phyloP scores from a whole-genome alignment of 805 yeast genomes.

The Ogataea salicorniae region DNA sequence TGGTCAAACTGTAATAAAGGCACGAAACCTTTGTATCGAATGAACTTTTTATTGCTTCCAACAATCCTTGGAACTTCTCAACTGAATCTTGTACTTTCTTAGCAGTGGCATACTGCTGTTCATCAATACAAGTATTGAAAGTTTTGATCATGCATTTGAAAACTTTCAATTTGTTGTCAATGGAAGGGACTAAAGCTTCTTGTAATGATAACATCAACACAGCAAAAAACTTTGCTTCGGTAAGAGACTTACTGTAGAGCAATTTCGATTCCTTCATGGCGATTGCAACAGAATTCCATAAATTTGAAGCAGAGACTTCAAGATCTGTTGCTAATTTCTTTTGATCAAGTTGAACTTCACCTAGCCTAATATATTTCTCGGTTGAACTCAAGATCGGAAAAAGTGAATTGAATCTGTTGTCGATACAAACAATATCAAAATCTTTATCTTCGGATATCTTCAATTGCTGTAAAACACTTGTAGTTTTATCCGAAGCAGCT shows the following conservation, averaged over 20 bases:
- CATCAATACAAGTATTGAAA: conserved; percentile 28
- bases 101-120: conserved; percentile 12
- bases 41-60: conserved; percentile 15
- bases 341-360: not conserved
- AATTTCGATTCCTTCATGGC: conserved; percentile 18
- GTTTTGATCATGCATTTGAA: conserved; percentile 29
- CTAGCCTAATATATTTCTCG: conserved; percentile 7
- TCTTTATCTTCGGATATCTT: conserved; percentile 7
- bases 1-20: conserved; percentile 4
- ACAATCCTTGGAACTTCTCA: conserved; percentile 20
- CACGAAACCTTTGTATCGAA: not conserved
- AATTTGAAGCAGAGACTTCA: conserved; percentile 22
- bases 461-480: conserved; percentile 1
- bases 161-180: conserved; percentile 24
- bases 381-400: conserved; percentile 13
- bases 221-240: conserved; percentile 27
- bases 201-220: conserved; percentile 29
- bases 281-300: conserved; percentile 35
- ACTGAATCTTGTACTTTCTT: conserved; percentile 26
- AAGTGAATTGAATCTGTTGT: conserved; percentile 10
- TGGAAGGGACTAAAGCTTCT: conserved; percentile 23
- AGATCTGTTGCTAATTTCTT: conserved; percentile 2
- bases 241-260: conserved; percentile 4
- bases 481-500: conserved; percentile 14
- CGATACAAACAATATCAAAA: conserved; percentile 15